phyloP scores from a whole-genome alignment of 2,329 filamentous ascomycete species.

The Colletotrichum cuscutae region DNA sequence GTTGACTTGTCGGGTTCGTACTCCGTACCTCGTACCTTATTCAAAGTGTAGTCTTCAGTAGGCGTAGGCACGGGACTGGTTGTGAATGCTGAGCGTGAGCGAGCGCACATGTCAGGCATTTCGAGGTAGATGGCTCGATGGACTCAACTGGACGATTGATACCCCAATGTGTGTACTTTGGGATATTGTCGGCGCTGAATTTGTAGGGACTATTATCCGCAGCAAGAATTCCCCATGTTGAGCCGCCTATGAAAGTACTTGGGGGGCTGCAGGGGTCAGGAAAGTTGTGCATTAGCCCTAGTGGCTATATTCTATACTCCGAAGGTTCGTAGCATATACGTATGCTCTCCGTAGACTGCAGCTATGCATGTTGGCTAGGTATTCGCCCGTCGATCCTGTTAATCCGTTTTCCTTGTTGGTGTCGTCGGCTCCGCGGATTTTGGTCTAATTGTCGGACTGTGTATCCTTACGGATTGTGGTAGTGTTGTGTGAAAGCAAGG shows the following conservation, averaged over 20 bases:
- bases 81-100: conserved; percentile 2
- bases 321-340: neutral
- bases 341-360: neutral
- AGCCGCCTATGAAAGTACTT: neutral
- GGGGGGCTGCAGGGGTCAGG: neutral
- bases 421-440: conserved; percentile 15
- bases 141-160: neutral
- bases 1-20: conserved; percentile 24
- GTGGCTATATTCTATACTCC: neutral
- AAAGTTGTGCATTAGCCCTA: neutral
- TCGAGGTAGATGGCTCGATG: neutral
- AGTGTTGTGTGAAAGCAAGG: neutral
- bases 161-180: neutral
- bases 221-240: neutral
- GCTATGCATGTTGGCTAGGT: neutral
- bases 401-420: neutral
- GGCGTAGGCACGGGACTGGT: neutral
- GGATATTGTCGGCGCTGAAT: neutral
- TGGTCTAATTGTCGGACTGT: neutral
- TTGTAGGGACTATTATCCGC: neutral
- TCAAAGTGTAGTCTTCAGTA: neutral
- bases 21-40: conserved; percentile 24
- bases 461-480: neutral
- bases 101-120: neutral
- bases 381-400: neutral